Evolutionary conservation across 495 filamentous ascomycete species (phyloP), one percentile per base, ranked within the genome.

Genomic region (Hypoxylon intermedium): DNA sequence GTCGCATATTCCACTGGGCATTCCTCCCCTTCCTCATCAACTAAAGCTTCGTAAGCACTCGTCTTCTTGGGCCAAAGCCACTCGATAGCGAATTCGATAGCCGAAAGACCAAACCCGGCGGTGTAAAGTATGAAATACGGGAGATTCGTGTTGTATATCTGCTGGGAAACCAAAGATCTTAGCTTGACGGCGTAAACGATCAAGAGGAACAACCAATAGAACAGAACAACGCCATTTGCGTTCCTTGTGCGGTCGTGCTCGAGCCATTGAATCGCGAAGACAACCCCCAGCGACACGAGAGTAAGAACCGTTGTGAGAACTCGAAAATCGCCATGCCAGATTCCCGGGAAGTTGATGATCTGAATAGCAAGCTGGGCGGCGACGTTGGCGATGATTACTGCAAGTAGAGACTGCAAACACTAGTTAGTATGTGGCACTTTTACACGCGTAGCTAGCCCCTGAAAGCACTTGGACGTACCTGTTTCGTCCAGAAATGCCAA

Each of bases 1-100:
- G 93, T 91, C 18, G 95, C 92, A 75, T 96, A 95, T 77, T 98
- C 93, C 28, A 88, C 87, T 0, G 95, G 95, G 64, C 94, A 98
- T 77, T 97, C 93, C 53, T 92, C 90, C 52, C 91, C 86, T 26
- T 75, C 65, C 37, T 80, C 76, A 50, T 94, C 91, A n/a, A 88
- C 86, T 53, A 98, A 71, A 1, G 85, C 89, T 68, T 92, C 87
- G 72, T 98, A 99, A 7, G 82, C 82, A 59, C 87, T 91, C 59
- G 88, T 80, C 68, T 87, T 89, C 79, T 96, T 97, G n/a, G 89
- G 89, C 57, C 94, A 86, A 16, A 97, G 76, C 80, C 94, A 96
- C 77, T 99, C 95, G 44, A 98, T 75, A 13, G 76, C 78, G 59
- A 97, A 95, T 59, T 96, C 91, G 16, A 87, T 43, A 21, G 84